Evolutionary conservation across 2,329 filamentous ascomycete genomes (phyloP).

Genomic region (Penicillium nordicum): DNA sequence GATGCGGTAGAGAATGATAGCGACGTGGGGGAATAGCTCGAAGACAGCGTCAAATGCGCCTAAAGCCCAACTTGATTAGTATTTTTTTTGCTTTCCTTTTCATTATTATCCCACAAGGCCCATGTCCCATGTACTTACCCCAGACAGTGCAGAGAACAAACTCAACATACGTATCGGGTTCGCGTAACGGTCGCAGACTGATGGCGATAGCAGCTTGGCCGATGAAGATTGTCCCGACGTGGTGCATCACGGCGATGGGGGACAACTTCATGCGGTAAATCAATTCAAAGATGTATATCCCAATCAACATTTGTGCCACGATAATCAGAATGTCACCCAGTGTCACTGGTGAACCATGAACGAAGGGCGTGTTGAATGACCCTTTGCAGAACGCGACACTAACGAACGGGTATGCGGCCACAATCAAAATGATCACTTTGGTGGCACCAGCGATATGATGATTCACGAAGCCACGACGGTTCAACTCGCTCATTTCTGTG

Average conservation of each 20-base stretch:
- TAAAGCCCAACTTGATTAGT: conserved; percentile 12
- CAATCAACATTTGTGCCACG: conserved; percentile 42
- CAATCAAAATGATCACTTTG: conserved; percentile 41
- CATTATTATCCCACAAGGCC: fast-evolving
- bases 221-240: conserved; percentile 42
- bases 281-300: conserved; percentile 49
- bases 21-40: conserved; percentile 47
- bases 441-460: conserved; percentile 46
- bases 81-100: not conserved
- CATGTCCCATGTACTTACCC: conserved; percentile 35
- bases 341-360: conserved; percentile 30
- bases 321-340: conserved; percentile 44
- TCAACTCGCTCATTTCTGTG: conserved; percentile 34
- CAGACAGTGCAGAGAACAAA: conserved; percentile 40
- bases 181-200: conserved; percentile 25
- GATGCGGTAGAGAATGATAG: conserved; percentile 47
- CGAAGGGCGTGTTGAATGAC: conserved; percentile 31
- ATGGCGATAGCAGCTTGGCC: conserved; percentile 45
- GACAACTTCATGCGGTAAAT: conserved; percentile 44
- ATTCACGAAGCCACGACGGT: conserved; percentile 45
- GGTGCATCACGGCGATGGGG: conserved; percentile 42
- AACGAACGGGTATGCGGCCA: conserved; percentile 44
- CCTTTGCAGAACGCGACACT: conserved; percentile 35
- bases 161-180: conserved; percentile 35
- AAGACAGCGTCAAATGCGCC: conserved; percentile 48